These are phyloP conservation scores for Hymenoscyphus fructigenus DNA, from an alignment of 2,329 filamentous ascomycete genomes.

Conservation along the genomic window DNA sequence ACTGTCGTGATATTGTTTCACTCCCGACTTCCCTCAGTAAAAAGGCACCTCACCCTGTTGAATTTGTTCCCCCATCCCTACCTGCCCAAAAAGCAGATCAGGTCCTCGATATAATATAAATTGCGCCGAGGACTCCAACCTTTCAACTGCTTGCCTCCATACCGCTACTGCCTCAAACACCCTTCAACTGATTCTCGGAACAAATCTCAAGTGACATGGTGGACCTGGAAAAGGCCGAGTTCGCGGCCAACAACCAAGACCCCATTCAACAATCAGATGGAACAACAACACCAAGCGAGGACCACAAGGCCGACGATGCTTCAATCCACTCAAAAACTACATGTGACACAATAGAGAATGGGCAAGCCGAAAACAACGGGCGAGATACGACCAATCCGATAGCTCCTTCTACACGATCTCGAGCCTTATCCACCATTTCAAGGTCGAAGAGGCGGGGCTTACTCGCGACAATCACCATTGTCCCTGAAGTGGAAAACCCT, in stretches of 20 bases:
- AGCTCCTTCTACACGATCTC: slow-evolving; percentile 43
- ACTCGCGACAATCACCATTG: slow-evolving; percentile 65
- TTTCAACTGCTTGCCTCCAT: background rate
- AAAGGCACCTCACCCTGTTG: background rate
- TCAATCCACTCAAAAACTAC: slow-evolving; percentile 10
- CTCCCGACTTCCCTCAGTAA: background rate
- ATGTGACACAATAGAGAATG: background rate
- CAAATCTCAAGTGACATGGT: slow-evolving; percentile 10
- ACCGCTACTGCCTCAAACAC: background rate
- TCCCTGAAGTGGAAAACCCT: slow-evolving; percentile 78
- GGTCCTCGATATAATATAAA: no score
- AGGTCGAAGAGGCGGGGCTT: slow-evolving; percentile 65
- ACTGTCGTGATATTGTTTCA: background rate
- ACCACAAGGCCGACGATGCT: slow-evolving; percentile 12
- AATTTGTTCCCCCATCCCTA: background rate
- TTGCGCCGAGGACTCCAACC: no score
- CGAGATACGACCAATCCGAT: slow-evolving; percentile 35
- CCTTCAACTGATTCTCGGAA: background rate
- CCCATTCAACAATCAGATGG: slow-evolving; percentile 22
- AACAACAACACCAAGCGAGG: slow-evolving; percentile 18
- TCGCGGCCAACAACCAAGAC: slow-evolving; percentile 20
- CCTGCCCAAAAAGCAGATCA: no score
- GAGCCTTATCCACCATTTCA: slow-evolving; percentile 43
- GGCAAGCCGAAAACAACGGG: background rate
- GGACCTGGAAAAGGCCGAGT: slow-evolving; percentile 24